phyloP scores from a whole-genome alignment of 305 asterid genomes.

The Fraxinus angustifolia region DNA sequence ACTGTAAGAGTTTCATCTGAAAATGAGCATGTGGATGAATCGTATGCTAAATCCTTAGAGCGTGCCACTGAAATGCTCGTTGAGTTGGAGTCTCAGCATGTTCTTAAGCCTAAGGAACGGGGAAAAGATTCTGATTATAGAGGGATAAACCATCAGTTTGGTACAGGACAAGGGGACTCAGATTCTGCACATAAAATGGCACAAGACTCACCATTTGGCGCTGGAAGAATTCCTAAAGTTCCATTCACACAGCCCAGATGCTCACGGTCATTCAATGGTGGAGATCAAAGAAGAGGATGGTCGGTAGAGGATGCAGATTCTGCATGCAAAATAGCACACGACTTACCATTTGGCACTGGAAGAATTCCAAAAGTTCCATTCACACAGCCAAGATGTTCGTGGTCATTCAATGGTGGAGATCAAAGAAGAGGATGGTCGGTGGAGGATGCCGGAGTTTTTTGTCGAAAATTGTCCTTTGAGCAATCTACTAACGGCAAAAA shows the following conservation, averaged over 20 bases:
- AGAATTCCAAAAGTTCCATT: slow-evolving; percentile 34
- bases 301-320: background rate
- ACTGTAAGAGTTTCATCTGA: slow-evolving; percentile 42
- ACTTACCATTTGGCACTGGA: slow-evolving; percentile 16
- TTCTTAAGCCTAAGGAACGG: slow-evolving; percentile 23
- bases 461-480: slow-evolving; percentile 53
- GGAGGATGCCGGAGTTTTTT: slow-evolving; percentile 31
- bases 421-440: slow-evolving; percentile 21
- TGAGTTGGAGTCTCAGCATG: slow-evolving; percentile 47
- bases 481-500: slow-evolving; percentile 28
- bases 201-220: slow-evolving; percentile 16
- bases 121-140: slow-evolving; percentile 23
- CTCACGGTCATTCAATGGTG: background rate
- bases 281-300: background rate
- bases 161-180: slow-evolving; percentile 3
- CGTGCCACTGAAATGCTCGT: slow-evolving; percentile 66
- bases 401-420: slow-evolving; percentile 22
- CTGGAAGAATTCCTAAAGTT: slow-evolving; percentile 27
- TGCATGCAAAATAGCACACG: slow-evolving; percentile 8
- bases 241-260: slow-evolving; percentile 46
- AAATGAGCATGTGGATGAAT: slow-evolving; percentile 43
- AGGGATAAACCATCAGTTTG: slow-evolving; percentile 2
- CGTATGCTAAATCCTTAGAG: slow-evolving; percentile 60
- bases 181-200: slow-evolving; percentile 12
- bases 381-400: slow-evolving; percentile 42